Percentiles rank a stretch among this genome's conserved stretches.
These are phyloP conservation scores for Kodamaea fungicola DNA, from an alignment of 1,139 yeast species.

Conservation along the genomic window DNA sequence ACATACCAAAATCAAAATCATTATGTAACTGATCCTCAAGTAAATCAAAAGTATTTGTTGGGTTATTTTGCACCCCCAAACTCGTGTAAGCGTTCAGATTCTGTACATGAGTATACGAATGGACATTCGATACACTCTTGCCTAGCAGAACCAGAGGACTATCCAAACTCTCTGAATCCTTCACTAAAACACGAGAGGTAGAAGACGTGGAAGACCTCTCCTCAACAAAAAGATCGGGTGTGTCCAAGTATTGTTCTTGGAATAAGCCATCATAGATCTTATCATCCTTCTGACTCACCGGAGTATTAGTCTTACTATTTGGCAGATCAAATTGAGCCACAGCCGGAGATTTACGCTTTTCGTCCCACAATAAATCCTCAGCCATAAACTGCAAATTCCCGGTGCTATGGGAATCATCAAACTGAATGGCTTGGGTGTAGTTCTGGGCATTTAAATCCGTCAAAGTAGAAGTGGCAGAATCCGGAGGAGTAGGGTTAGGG, in stretches of 20 bases:
- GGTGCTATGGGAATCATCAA: conserved; percentile 11
- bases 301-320: conserved; percentile 3
- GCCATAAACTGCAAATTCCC: conserved; percentile 20
- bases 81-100: conserved; percentile 4
- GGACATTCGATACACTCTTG: conserved; percentile 2
- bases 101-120: conserved; percentile 8
- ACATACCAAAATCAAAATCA: conserved; percentile 7
- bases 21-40: conserved; percentile 6
- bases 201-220: neutral
- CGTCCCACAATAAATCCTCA: conserved; percentile 24
- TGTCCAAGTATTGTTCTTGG: conserved; percentile 8
- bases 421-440: conserved; percentile 14
- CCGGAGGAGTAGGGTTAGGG: conserved; percentile 11
- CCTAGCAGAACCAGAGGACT: conserved; percentile 6
- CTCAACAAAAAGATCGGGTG: conserved; percentile 29
- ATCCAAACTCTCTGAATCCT: neutral
- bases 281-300: neutral
- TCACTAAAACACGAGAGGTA: conserved; percentile 1
- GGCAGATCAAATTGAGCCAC: conserved; percentile 4
- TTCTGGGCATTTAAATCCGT: conserved; percentile 9
- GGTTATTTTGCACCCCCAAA: conserved; percentile 2
- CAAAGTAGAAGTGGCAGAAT: conserved; percentile 7
- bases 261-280: neutral
- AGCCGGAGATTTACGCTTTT: conserved; percentile 7
- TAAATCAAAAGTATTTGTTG: conserved; percentile 7